Evolutionary conservation across 768 basidiomycete species (phyloP).

Genomic region (Amanita fuliginea): DNA sequence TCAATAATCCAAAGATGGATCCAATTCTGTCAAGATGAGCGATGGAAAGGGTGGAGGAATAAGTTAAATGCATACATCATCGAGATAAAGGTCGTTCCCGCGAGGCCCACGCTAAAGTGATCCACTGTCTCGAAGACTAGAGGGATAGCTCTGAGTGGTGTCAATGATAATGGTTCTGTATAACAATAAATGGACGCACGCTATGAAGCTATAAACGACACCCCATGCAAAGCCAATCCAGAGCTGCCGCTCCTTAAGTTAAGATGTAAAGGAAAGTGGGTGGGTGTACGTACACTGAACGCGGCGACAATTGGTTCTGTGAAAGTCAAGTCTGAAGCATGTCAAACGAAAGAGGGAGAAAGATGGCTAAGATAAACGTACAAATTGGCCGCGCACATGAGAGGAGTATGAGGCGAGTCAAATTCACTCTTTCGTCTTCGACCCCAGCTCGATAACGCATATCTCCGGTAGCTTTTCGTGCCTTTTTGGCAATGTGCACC

Average conservation of each 20-base stretch:
- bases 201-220: conserved; percentile 39
- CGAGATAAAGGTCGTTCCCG: conserved; percentile 48
- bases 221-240: conserved; percentile 75
- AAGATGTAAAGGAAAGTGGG: not conserved
- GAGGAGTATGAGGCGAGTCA: conserved; percentile 50
- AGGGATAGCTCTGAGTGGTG: conserved; percentile 34
- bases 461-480: conserved; percentile 59
- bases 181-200: conserved; percentile 33
- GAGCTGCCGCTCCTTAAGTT: conserved; percentile 25
- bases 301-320: conserved; percentile 69
- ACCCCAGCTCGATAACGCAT: conserved; percentile 46
- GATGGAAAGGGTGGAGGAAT: not conserved
- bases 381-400: conserved; percentile 65
- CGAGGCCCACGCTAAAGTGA: conserved; percentile 44
- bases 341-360: not conserved
- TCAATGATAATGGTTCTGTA: conserved; percentile 5
- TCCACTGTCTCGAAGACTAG: conserved; percentile 47
- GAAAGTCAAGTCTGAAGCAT: conserved; percentile 39
- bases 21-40: conserved; percentile 32
- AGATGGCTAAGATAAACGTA: conserved; percentile 23
- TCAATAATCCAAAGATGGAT: conserved; percentile 33
- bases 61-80: conserved; percentile 29
- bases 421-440: conserved; percentile 48
- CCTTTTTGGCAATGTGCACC: conserved; percentile 45
- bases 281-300: conserved; percentile 48